A percentile compares a stretch with the other conserved stretches of the same genome.
phyloP scores from a whole-genome alignment of 164 flowering plant species.

The Amborella trichopoda region DNA sequence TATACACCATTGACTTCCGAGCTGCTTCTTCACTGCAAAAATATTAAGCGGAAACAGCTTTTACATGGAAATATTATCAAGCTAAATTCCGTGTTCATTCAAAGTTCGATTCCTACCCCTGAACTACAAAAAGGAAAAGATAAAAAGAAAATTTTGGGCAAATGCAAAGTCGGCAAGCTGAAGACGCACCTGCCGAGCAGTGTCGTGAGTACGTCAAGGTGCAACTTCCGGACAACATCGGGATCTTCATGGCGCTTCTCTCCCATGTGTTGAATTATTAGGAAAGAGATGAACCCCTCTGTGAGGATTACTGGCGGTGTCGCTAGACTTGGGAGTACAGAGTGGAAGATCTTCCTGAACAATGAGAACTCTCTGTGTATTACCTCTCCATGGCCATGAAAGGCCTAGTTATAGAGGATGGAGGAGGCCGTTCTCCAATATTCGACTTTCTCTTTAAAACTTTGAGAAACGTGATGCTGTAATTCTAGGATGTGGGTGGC shows the following conservation, averaged over 20 bases:
- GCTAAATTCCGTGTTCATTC: neutral
- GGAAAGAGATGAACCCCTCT: too few relatives aligned
- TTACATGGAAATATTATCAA: neutral
- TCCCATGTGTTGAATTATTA: too few relatives aligned
- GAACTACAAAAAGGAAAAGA: neutral
- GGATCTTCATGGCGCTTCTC: slow-evolving; percentile 25
- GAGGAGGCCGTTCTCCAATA: too few relatives aligned
- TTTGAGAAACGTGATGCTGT: too few relatives aligned
- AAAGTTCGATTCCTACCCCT: neutral
- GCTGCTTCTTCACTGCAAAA: slow-evolving; percentile 31
- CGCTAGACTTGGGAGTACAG: too few relatives aligned
- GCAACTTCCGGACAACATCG: slow-evolving; percentile 9
- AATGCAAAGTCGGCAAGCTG: neutral
- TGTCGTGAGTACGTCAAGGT: slow-evolving; percentile 25
- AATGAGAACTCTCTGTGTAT: too few relatives aligned
- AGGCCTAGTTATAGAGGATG: too few relatives aligned
- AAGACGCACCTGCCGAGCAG: slow-evolving; percentile 24
- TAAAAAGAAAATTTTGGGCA: neutral
- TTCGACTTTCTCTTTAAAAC: too few relatives aligned
- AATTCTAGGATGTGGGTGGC: too few relatives aligned
- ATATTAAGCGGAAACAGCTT: neutral
- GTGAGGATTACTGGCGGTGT: too few relatives aligned
- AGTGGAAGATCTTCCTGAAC: too few relatives aligned
- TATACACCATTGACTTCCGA: slow-evolving; percentile 22
- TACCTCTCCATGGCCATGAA: too few relatives aligned